Conservation (phyloP, 495 filamentous ascomycete genomes). For the Aspergillus hancockii region DNA sequence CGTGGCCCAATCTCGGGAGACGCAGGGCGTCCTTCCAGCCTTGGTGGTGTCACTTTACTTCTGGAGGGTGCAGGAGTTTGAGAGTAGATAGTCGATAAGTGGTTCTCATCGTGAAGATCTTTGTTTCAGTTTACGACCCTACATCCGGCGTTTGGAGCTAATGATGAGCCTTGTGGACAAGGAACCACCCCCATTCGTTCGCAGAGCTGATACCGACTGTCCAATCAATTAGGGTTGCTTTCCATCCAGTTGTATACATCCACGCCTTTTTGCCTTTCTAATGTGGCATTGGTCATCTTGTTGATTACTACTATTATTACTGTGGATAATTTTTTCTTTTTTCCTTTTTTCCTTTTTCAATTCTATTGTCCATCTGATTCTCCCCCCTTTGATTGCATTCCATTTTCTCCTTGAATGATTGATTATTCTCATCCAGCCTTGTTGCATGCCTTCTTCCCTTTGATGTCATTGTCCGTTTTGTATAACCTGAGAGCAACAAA, state of each 20-base stretch:
- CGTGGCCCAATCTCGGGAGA: slow-evolving; percentile 4
- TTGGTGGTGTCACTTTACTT: too few species aligned
- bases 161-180: background rate
- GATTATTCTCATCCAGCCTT: background rate
- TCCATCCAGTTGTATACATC: background rate
- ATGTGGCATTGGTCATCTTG: background rate
- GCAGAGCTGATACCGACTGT: background rate
- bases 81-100: background rate
- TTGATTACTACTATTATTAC: too few species aligned
- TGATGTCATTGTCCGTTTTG: background rate
- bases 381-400: background rate
- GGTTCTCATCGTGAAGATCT: background rate
- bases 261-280: background rate
- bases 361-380: background rate
- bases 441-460: background rate
- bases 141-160: background rate
- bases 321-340: background rate
- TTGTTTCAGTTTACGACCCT: slow-evolving; percentile 3
- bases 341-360: background rate
- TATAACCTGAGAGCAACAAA: background rate
- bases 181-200: slow-evolving; percentile 1
- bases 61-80: too few species aligned
- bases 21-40: background rate
- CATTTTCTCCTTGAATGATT: background rate
- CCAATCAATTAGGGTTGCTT: background rate